Conservation (phyloP, 1,139 yeast genomes). For the Taphrina deformans region DNA sequence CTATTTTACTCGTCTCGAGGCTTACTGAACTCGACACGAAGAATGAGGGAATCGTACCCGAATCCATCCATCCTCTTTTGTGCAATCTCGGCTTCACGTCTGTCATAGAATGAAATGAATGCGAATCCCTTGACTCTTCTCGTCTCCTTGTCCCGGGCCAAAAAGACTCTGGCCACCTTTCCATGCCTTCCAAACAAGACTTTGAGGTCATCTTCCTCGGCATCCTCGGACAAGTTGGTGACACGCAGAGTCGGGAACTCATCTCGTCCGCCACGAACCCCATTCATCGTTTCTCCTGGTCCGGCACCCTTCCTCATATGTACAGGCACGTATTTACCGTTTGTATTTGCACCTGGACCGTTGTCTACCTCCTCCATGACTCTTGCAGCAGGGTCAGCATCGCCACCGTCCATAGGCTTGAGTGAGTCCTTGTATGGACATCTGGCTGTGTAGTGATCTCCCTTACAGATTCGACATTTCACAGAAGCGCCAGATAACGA, state of each 20-base stretch:
- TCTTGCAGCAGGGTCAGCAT: constrained; percentile 30
- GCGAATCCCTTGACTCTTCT: constrained; percentile 96
- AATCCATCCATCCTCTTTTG: constrained; percentile 78
- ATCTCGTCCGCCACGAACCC: constrained; percentile 55
- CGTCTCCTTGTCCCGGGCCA: constrained; percentile 89
- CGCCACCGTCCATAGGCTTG: constrained; percentile 52
- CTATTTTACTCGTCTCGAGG: constrained; percentile 34
- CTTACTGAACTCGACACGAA: constrained; percentile 46
- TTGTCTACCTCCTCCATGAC: constrained; percentile 34
- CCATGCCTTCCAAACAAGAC: constrained; percentile 70
- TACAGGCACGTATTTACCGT: constrained; percentile 70
- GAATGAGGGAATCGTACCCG: constrained; percentile 89
- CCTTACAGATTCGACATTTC: constrained; percentile 89
- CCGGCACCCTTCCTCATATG: constrained; percentile 64
- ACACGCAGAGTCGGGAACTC: constrained; percentile 87
- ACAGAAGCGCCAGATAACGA: constrained; percentile 64
- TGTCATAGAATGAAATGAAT: constrained; percentile 79
- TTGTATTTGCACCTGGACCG: constrained; percentile 43
- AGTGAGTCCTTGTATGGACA: constrained; percentile 95
- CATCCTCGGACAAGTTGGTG: constrained; percentile 84
- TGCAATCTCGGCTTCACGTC: constrained; percentile 72
- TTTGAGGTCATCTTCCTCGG: constrained; percentile 79
- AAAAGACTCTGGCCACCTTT: constrained; percentile 69
- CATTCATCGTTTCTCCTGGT: constrained; percentile 49
- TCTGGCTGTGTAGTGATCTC: constrained; percentile 88